Evolutionary conservation across 306 rosid species (phyloP).

Genomic region (Sphenostylis stenocarpa): DNA sequence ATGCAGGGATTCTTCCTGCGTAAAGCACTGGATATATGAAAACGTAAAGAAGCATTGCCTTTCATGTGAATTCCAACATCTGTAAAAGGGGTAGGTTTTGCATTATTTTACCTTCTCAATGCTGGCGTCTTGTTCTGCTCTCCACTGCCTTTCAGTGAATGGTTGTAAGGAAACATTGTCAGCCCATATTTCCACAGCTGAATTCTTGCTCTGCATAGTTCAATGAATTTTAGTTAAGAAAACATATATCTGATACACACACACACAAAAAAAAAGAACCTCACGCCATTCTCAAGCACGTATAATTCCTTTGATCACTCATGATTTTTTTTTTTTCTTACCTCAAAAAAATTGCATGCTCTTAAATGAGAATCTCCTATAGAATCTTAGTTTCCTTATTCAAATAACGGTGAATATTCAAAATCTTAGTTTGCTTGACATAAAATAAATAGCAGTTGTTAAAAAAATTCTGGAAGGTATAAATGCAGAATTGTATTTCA

Average conservation of each 20-base stretch:
- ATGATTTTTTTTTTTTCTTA: background rate
- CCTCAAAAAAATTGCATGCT: background rate
- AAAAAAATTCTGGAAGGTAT: background rate
- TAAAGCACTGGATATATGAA: background rate
- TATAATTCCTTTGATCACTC: background rate
- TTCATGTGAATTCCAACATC: background rate
- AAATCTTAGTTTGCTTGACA: background rate
- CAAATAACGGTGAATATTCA: background rate
- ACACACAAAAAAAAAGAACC: background rate
- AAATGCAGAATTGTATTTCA: conserved; percentile 30
- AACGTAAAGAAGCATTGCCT: background rate
- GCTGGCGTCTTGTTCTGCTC: conserved; percentile 59
- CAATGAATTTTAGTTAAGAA: background rate
- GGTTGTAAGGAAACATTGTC: conserved; percentile 69
- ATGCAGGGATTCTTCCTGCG: background rate
- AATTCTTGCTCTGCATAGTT: conserved; percentile 47
- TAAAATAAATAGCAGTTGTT: background rate
- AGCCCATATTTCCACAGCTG: conserved; percentile 55
- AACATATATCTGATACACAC: background rate
- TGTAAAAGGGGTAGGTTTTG: background rate
- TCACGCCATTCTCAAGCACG: background rate
- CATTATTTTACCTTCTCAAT: conserved; percentile 48
- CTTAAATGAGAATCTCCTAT: background rate
- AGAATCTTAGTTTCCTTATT: background rate
- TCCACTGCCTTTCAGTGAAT: conserved; percentile 66